Evolutionary conservation across 2,329 filamentous ascomycete genomes (phyloP), one percentile per base, ranked within the genome.

Genomic region (Escovopsis sp.): DNA sequence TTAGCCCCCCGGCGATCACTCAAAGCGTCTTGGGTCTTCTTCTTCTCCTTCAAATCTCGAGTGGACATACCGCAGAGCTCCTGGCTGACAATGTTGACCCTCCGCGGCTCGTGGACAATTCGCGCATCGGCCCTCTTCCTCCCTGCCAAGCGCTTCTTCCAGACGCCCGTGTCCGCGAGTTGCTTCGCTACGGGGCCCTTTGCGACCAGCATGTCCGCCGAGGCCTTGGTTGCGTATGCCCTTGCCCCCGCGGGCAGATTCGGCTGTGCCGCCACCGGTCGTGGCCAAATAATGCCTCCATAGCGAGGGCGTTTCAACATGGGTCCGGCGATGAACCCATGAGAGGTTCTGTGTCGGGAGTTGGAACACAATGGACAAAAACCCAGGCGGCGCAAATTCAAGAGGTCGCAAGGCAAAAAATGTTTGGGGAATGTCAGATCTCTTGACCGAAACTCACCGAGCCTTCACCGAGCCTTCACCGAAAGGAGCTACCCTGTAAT

Each of bases 71-170:
- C 64, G 48, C 72, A 75, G 13, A 79, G 62, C 31, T 58, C 49
- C 12, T 70, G 60, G 51, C 64, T 66, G 13, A 72, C 63, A 20
- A 80, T 57, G 47, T 79, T 72, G 32, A 78, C 60, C 16, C 75
- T 58, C 43, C 55, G 48, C 15, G 53, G 52, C 27, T 63, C 60
- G n/a, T 53, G 38, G 1, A 40, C 35, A 8, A 25, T 30, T 1
- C 39, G 11, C 1, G 32, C 44, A 16, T 35, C 25, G 4, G 42
- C 37, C 29, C 45, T 50, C 33, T 43, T 53, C 27, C 43, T 44
- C 1, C 46, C 46, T 14, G 35, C 27, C 15, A 16, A 41, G 11
- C 47, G 29, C 0, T 36, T 20, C 0, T 36, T 20, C 59, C 60
- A 62, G 13, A 56, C 45, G 1, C 49, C 50, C 3, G 50, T 54